Evolutionary conservation across 768 basidiomycete genomes (phyloP).

Genomic region (Mycena albidolilacea): DNA sequence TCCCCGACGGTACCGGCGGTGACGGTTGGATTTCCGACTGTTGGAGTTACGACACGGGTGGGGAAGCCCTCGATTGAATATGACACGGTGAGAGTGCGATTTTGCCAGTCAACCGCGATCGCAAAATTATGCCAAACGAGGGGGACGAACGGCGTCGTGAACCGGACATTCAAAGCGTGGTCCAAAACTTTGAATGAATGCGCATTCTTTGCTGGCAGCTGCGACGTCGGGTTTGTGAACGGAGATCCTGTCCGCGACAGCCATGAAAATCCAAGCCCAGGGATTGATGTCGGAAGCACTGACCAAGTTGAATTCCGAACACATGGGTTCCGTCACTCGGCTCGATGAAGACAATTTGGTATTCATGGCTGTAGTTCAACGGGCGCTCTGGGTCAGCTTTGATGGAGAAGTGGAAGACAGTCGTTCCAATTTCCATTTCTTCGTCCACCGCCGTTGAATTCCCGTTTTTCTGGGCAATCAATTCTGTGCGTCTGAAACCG

Average conservation of each 20-base stretch:
- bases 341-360: conserved; percentile 76
- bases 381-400: conserved; percentile 55
- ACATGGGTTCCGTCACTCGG: conserved; percentile 72
- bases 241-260: conserved; percentile 62
- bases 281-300: conserved; percentile 22
- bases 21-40: conserved; percentile 58
- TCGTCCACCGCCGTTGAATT: conserved; percentile 55
- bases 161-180: conserved; percentile 67
- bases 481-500: conserved; percentile 72
- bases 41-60: conserved; percentile 59
- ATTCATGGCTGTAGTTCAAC: conserved; percentile 71
- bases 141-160: conserved; percentile 60
- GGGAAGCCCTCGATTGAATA: conserved; percentile 61
- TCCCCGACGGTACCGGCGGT: conserved; percentile 64
- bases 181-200: conserved; percentile 69
- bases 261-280: background rate
- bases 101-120: conserved; percentile 69
- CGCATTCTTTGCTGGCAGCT: conserved; percentile 58
- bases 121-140: conserved; percentile 74
- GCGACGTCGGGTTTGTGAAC: conserved; percentile 66
- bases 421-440: conserved; percentile 59
- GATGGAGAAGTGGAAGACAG: conserved; percentile 68
- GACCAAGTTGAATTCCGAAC: conserved; percentile 73
- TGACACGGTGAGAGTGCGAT: conserved; percentile 63
- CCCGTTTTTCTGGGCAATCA: conserved; percentile 65